Evolutionary conservation across 352 stramenopile species (phyloP), one percentile per base, ranked within the genome.

Genomic region (Phytophthora foliorum): DNA sequence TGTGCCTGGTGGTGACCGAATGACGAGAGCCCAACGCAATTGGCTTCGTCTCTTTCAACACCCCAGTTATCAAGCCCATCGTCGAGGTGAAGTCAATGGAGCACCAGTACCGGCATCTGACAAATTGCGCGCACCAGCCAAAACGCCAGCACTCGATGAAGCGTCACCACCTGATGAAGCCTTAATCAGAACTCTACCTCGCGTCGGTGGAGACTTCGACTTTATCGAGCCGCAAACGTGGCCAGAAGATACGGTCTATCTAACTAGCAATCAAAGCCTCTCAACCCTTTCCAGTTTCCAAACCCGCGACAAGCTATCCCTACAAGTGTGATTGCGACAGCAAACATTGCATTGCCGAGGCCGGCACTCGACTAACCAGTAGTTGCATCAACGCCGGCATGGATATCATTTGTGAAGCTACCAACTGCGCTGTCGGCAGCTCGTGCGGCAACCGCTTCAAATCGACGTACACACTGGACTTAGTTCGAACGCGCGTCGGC

Each of bases 341-440:
- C 3, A 5, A 1, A 1, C 54, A 25, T 2, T 64, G 45, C 11
- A 42, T 64, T 24, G 17, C 45, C 5, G 22, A 64, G 7, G n/a
- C 32, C 3, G 57, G 22, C n/a, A 44, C 45, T 8, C 32, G 32
- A 2, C 13, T 50, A 9, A 55, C 55, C 1, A 63, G 55, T 14
- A 5, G 31, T 25, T 63, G 55, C 16, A 3, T 19, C 9, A 63
- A 63, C 45, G 31, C 42, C n/a, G 55, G 19, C 2, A 54, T 54
- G 55, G 19, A 54, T 25, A n/a, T 53, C 2, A 1, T 54, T 2
- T 63, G 55, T 14, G 55, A 57, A 16, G 32, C 32, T 14, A 38
- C 32, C 1, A 38, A 38, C 32, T 10, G 32, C 32, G 8, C 4
- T 16, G 4, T 38, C 1, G 32, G 32, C 32, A 14, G 8, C 11